These are phyloP conservation scores for Furcasterigmium furcatum DNA, from an alignment of 2,329 filamentous ascomycete species.

Conservation along the genomic window DNA sequence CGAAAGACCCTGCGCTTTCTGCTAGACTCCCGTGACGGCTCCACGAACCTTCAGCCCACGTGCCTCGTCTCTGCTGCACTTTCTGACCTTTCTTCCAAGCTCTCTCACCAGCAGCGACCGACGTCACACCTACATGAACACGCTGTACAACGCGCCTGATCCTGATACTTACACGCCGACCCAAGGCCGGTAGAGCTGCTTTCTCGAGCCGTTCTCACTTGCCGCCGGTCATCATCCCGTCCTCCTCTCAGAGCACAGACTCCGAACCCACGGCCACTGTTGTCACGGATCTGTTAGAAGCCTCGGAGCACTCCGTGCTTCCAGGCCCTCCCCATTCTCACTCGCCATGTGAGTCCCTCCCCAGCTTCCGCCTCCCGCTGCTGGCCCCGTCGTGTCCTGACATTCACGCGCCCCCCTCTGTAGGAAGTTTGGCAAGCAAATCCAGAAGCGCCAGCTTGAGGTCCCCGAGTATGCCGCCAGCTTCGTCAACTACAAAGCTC, in stretches of 20 bases:
- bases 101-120: conserved; percentile 1
- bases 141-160: conserved; percentile 6
- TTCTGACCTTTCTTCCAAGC: conserved; percentile 3
- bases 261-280: conserved; percentile 1
- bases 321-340: conserved; percentile 7
- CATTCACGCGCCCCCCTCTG: conserved; percentile 1
- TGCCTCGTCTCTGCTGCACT: conserved; percentile 4
- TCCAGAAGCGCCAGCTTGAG: conserved; percentile 98
- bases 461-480: conserved; percentile 98
- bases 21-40: not conserved
- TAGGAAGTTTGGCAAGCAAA: conserved; percentile 99
- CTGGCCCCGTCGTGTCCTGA: conserved; percentile 7
- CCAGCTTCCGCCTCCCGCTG: too few species aligned
- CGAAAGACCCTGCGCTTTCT: too few species aligned
- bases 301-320: conserved; percentile 3
- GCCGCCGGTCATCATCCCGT: not conserved
- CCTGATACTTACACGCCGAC: conserved; percentile 2
- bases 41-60: conserved; percentile 3
- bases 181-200: conserved; percentile 2
- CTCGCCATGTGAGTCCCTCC: conserved; percentile 10
- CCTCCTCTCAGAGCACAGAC: conserved; percentile 4
- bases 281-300: not conserved
- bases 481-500: conserved; percentile 98
- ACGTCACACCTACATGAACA: conserved; percentile 9
- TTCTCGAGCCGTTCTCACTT: not conserved